Conservation (phyloP, 805 yeast species). For the Candida arabinofermentans region DNA sequence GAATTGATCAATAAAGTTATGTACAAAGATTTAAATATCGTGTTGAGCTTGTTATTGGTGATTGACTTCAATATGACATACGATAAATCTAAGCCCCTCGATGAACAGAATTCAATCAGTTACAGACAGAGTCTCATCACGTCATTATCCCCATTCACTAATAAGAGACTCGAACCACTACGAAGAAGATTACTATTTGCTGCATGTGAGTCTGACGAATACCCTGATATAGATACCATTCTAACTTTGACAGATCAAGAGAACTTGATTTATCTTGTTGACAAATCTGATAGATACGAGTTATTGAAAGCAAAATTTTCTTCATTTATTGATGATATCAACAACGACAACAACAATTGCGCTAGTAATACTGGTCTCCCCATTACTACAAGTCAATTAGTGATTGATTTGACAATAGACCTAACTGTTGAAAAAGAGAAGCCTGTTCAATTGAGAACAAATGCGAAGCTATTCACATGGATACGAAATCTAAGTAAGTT, state of each 20-base stretch:
- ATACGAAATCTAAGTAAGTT: conserved; percentile 4
- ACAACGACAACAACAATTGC: not conserved
- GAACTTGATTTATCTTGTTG: conserved; percentile 8
- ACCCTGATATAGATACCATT: conserved; percentile 6
- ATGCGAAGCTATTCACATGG: conserved; percentile 9
- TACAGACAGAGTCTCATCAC: not conserved
- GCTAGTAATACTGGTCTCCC: not conserved
- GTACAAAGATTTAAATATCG: conserved; percentile 19
- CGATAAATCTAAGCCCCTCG: no score
- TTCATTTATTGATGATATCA: not conserved
- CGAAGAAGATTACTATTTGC: conserved; percentile 10
- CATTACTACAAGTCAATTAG: conserved; percentile 1
- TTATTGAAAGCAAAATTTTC: conserved; percentile 2
- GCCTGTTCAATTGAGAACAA: not conserved
- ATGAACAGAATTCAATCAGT: not conserved
- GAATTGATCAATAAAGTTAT: conserved; percentile 4
- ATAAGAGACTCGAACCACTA: conserved; percentile 8
- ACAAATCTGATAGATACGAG: conserved; percentile 5
- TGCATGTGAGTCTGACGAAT: conserved; percentile 3
- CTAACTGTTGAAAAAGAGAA: conserved; percentile 3
- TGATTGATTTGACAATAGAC: conserved; percentile 15
- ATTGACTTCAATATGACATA: conserved; percentile 8
- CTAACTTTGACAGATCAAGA: conserved; percentile 10
- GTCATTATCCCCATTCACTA: conserved; percentile 6
- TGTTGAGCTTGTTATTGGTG: conserved; percentile 15